phyloP scores from a whole-genome alignment of 768 basidiomycete genomes.

The Paxillus ammoniavirescens region DNA sequence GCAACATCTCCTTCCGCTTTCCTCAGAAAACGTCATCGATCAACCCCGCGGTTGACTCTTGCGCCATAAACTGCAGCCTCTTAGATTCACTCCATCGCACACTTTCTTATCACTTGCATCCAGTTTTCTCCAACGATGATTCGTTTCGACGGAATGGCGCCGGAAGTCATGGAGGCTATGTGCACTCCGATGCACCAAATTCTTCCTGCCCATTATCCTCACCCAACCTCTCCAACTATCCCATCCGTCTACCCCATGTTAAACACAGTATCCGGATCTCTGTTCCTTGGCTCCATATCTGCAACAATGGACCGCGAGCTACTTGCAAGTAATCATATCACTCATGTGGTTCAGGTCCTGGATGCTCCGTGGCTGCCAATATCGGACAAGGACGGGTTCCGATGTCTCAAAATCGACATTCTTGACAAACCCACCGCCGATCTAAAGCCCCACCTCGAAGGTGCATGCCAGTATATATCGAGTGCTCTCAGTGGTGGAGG shows the following conservation, averaged over 20 bases:
- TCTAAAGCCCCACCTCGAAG: constrained; percentile 65
- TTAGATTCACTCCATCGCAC: constrained; percentile 1
- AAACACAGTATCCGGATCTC: constrained; percentile 40
- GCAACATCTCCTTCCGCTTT: not conserved
- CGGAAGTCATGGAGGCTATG: constrained; percentile 80
- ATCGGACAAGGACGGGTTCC: constrained; percentile 43
- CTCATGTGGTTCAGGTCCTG: constrained; percentile 64
- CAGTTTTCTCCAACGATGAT: constrained; percentile 49
- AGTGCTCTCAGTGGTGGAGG: constrained; percentile 54
- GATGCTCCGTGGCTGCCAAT: constrained; percentile 63
- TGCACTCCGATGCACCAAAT: constrained; percentile 84
- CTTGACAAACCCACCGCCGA: constrained; percentile 61
- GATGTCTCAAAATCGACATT: constrained; percentile 66
- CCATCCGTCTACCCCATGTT: constrained; percentile 14
- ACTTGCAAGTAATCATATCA: constrained; percentile 49
- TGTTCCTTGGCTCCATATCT: constrained; percentile 68
- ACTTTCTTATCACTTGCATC: not conserved
- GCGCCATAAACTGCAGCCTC: constrained; percentile 2
- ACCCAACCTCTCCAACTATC: constrained; percentile 16
- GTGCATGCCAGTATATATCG: constrained; percentile 66
- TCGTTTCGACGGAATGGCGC: constrained; percentile 71
- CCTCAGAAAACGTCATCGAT: not conserved
- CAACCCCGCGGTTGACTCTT: constrained; percentile 1
- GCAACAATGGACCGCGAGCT: constrained; percentile 56
- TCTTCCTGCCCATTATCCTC: constrained; percentile 39